Evolutionary conservation across 768 basidiomycete genomes (phyloP).

Genomic region (Russula sp.): DNA sequence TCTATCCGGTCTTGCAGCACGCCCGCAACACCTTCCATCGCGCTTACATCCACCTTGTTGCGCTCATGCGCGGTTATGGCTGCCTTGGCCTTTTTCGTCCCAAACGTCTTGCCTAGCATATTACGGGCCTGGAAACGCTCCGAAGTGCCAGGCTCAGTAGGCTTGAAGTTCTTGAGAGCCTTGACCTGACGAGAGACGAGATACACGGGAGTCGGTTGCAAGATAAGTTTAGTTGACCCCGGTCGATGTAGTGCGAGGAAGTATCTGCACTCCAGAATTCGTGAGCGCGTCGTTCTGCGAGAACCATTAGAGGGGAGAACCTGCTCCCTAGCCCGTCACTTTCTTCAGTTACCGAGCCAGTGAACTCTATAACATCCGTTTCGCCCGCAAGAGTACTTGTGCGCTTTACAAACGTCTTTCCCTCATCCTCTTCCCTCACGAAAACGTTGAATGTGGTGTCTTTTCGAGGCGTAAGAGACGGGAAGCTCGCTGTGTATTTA

Average conservation of each 20-base stretch:
- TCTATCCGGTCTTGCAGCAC: slow-evolving; percentile 83
- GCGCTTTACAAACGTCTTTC: slow-evolving; percentile 32
- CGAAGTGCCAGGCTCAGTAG: slow-evolving; percentile 44
- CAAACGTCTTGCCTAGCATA: slow-evolving; percentile 87
- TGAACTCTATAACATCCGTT: slow-evolving; percentile 78
- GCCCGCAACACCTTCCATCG: slow-evolving; percentile 78
- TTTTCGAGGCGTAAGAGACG: slow-evolving; percentile 52
- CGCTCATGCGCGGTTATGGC: slow-evolving; percentile 81
- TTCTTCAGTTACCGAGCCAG: slow-evolving; percentile 52
- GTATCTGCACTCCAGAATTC: slow-evolving; percentile 48
- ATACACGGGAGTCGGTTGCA: slow-evolving; percentile 63
- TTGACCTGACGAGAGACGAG: slow-evolving; percentile 77
- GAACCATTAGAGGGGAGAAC: slow-evolving; percentile 37
- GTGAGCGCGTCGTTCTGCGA: not conserved
- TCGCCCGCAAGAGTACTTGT: slow-evolving; percentile 66
- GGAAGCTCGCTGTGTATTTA: slow-evolving; percentile 50
- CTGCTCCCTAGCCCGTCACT: slow-evolving; percentile 56
- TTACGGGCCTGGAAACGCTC: slow-evolving; percentile 61
- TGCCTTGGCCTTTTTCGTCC: slow-evolving; percentile 89
- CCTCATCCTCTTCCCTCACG: slow-evolving; percentile 32
- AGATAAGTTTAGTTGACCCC: slow-evolving; percentile 57
- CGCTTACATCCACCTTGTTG: slow-evolving; percentile 82
- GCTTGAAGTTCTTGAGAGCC: slow-evolving; percentile 61
- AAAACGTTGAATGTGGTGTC: slow-evolving; percentile 61
- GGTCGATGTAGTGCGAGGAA: slow-evolving; percentile 79